Evolutionary conservation across 2,329 filamentous ascomycete genomes (phyloP).

Genomic region (Fusarium kyushuense): DNA sequence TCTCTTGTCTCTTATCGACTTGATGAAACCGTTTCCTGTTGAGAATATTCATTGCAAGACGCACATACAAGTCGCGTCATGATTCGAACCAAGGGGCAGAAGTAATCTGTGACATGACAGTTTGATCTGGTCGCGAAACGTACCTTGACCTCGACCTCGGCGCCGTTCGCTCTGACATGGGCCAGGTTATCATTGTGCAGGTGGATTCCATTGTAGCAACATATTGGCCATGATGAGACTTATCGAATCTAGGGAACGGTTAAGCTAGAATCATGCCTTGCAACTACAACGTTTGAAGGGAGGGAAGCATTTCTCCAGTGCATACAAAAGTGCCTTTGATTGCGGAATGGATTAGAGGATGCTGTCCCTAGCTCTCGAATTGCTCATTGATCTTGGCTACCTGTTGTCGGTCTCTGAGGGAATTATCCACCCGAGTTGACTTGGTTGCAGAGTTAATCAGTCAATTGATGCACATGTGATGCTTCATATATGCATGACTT

Average conservation of each 20-base stretch:
- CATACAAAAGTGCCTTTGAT: conserved; percentile 1
- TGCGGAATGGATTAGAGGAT: not conserved
- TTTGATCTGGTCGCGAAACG: conserved; percentile 30
- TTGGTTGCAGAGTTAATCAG: not conserved
- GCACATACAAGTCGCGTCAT: conserved; percentile 23
- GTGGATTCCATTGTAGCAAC: not conserved
- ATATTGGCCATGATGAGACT: not conserved
- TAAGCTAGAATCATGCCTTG: not conserved
- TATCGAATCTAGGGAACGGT: not conserved
- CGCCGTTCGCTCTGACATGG: conserved; percentile 52
- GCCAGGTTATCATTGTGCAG: conserved; percentile 5
- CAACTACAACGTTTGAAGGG: not conserved
- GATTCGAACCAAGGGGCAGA: not conserved
- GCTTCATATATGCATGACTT: not conserved
- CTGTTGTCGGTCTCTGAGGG: conserved; percentile 4
- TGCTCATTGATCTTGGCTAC: conserved; percentile 28
- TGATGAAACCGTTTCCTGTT: conserved; percentile 3
- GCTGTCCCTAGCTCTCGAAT: conserved; percentile 3
- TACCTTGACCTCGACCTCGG: conserved; percentile 31
- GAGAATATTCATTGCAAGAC: conserved; percentile 10
- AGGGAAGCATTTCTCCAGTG: not conserved
- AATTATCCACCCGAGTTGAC: not conserved
- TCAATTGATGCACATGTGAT: conserved; percentile 26
- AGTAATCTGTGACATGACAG: not conserved
- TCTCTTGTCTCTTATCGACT: not conserved